These are phyloP conservation scores for Suillus fuscotomentosus DNA, from an alignment of 768 basidiomycete species.

Conservation along the genomic window DNA sequence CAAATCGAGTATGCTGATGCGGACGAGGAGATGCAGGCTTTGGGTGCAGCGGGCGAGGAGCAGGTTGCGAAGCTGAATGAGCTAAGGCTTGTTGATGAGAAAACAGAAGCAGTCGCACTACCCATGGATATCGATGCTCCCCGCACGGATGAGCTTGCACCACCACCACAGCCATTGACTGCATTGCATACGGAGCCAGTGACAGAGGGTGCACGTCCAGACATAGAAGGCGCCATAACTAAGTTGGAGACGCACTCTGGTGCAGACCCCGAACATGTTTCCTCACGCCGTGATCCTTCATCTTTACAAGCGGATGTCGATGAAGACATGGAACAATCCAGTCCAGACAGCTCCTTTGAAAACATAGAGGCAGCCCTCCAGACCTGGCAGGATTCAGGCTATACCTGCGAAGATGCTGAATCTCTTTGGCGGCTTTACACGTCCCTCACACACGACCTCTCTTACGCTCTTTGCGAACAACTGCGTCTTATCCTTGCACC, in stretches of 20 bases:
- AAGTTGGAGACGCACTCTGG: slow-evolving; percentile 26
- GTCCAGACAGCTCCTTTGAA: slow-evolving; percentile 13
- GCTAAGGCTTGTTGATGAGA: slow-evolving; percentile 71
- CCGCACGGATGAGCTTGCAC: slow-evolving; percentile 19
- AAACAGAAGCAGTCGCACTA: slow-evolving; percentile 31
- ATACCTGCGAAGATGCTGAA: slow-evolving; percentile 55
- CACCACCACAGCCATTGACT: slow-evolving; percentile 19
- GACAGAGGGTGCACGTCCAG: slow-evolving; percentile 23
- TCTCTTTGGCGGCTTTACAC: slow-evolving; percentile 92
- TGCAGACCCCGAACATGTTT: background rate
- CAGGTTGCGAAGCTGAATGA: slow-evolving; percentile 80
- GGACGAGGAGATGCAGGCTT: slow-evolving; percentile 79
- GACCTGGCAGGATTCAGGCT: slow-evolving; percentile 37
- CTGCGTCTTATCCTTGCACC: slow-evolving; percentile 95
- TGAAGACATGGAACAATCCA: slow-evolving; percentile 19
- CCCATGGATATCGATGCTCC: slow-evolving; percentile 56
- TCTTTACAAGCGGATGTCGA: slow-evolving; percentile 32
- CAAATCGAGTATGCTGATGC: slow-evolving; percentile 79
- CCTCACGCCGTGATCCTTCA: slow-evolving; percentile 24
- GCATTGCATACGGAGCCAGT: slow-evolving; percentile 28
- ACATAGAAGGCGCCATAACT: slow-evolving; percentile 48
- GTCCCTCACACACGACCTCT: slow-evolving; percentile 85
- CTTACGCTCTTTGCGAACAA: slow-evolving; percentile 92
- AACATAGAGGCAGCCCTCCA: slow-evolving; percentile 22
- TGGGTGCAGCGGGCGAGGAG: slow-evolving; percentile 85